Evolutionary conservation across 2,329 filamentous ascomycete genomes (phyloP).

Genomic region (Fusarium globosum): DNA sequence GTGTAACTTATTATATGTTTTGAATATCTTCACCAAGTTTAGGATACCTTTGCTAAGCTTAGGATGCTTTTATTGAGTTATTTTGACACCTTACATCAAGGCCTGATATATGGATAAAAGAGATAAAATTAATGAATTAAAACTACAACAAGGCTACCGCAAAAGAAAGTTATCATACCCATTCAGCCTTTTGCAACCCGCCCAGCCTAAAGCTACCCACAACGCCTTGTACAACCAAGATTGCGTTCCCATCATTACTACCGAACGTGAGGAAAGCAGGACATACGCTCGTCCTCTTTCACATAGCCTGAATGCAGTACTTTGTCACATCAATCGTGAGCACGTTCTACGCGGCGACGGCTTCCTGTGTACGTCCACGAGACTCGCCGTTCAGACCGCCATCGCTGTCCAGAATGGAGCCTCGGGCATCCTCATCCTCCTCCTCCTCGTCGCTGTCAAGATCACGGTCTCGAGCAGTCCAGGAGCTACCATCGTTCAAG

Average conservation of each 20-base stretch:
- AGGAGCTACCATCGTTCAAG: slow-evolving; percentile 82
- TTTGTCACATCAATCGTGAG: slow-evolving; percentile 7
- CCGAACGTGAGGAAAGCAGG: slow-evolving; percentile 11
- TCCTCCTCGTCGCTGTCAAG: slow-evolving; percentile 74
- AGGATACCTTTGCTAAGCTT: background rate
- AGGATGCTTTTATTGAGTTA: background rate
- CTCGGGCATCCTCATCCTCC: slow-evolving; percentile 64
- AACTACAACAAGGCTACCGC: slow-evolving; percentile 43
- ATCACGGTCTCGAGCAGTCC: slow-evolving; percentile 79
- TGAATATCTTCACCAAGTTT: background rate
- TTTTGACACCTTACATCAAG: background rate
- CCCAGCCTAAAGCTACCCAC: slow-evolving; percentile 35
- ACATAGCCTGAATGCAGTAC: background rate
- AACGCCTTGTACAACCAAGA: slow-evolving; percentile 45
- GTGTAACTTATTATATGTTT: background rate
- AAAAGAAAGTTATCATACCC: slow-evolving; percentile 38
- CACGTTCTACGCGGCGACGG: slow-evolving; percentile 56
- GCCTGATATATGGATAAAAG: background rate
- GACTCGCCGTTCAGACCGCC: slow-evolving; percentile 65
- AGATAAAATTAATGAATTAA: slow-evolving; percentile 44
- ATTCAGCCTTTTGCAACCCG: slow-evolving; percentile 40
- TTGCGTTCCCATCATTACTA: slow-evolving; percentile 37
- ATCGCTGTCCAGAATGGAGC: slow-evolving; percentile 64
- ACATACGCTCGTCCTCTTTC: background rate
- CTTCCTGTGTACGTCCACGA: slow-evolving; percentile 66